These are phyloP conservation scores for Aegilops sharonensis DNA, from an alignment of 176 grass and related monocot genomes.

Conservation along the genomic window DNA sequence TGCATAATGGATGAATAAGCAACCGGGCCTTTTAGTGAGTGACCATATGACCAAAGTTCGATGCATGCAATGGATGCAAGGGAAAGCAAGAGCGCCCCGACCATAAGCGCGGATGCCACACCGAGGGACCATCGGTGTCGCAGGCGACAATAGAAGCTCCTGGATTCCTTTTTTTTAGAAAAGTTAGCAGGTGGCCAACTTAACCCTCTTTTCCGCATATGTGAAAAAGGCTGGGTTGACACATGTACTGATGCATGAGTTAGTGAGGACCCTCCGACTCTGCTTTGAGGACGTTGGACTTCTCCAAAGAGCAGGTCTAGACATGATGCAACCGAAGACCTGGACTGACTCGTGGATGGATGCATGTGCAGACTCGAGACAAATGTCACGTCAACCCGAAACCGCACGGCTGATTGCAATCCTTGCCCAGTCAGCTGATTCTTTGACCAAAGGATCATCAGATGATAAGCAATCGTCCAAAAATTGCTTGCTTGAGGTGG, in stretches of 20 bases:
- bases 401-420: slow-evolving; percentile 71
- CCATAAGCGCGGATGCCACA: slow-evolving; percentile 19
- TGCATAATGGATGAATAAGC: slow-evolving; percentile 37
- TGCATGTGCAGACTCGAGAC: slow-evolving; percentile 57
- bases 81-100: slow-evolving; percentile 33
- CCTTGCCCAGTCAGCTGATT: slow-evolving; percentile 85
- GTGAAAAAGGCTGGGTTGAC: slow-evolving; percentile 44
- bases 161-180: slow-evolving; percentile 43
- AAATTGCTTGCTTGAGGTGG: slow-evolving; percentile 62
- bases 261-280: slow-evolving; percentile 62
- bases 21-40: slow-evolving; percentile 28
- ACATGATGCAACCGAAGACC: slow-evolving; percentile 66
- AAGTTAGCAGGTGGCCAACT: slow-evolving; percentile 62
- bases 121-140: slow-evolving; percentile 25
- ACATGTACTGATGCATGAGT: slow-evolving; percentile 64
- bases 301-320: slow-evolving; percentile 55
- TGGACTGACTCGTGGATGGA: slow-evolving; percentile 49
- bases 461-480: slow-evolving; percentile 83
- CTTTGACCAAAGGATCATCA: slow-evolving; percentile 72
- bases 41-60: slow-evolving; percentile 44
- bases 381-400: slow-evolving; percentile 52
- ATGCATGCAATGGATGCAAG: slow-evolving; percentile 50
- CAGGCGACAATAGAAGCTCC: slow-evolving; percentile 39
- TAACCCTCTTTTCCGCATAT: slow-evolving; percentile 42
- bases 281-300: slow-evolving; percentile 45